Percentiles rank a stretch among this genome's conserved stretches.
These are phyloP conservation scores for Xylaria polymorpha DNA, from an alignment of 2,329 filamentous ascomycete species.

Conservation along the genomic window DNA sequence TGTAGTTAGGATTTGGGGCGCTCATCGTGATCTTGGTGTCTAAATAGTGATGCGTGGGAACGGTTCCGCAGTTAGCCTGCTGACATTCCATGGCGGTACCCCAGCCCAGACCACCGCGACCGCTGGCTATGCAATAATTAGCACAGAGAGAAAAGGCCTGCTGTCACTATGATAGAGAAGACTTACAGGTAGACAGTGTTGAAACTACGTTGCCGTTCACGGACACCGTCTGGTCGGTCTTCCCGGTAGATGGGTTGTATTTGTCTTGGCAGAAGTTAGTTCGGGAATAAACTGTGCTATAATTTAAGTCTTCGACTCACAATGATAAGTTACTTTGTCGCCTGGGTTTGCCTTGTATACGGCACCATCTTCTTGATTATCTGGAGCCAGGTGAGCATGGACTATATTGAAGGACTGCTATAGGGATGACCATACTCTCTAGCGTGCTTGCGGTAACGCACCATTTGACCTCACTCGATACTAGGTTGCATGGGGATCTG, in stretches of 20 bases:
- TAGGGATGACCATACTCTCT: conserved; percentile 16
- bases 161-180: not conserved
- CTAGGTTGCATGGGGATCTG: conserved; percentile 28
- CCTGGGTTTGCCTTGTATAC: conserved; percentile 30
- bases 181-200: conserved; percentile 29
- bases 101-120: conserved; percentile 26
- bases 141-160: not conserved
- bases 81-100: conserved; percentile 31
- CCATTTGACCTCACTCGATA: conserved; percentile 22
- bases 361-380: conserved; percentile 27
- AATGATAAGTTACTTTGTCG: conserved; percentile 27
- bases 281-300: not conserved
- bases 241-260: conserved; percentile 24
- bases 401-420: not conserved
- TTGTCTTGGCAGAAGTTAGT: conserved; percentile 15
- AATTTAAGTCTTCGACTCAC: conserved; percentile 7
- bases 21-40: conserved; percentile 31
- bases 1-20: conserved; percentile 23
- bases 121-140: conserved; percentile 23
- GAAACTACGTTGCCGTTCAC: conserved; percentile 28
- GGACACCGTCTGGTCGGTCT: conserved; percentile 31
- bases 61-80: conserved; percentile 22
- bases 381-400: conserved; percentile 7
- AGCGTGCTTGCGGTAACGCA: conserved; percentile 30
- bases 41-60: conserved; percentile 28